phyloP scores from a whole-genome alignment of 345 rosid genomes.

The Salix purpurea region DNA sequence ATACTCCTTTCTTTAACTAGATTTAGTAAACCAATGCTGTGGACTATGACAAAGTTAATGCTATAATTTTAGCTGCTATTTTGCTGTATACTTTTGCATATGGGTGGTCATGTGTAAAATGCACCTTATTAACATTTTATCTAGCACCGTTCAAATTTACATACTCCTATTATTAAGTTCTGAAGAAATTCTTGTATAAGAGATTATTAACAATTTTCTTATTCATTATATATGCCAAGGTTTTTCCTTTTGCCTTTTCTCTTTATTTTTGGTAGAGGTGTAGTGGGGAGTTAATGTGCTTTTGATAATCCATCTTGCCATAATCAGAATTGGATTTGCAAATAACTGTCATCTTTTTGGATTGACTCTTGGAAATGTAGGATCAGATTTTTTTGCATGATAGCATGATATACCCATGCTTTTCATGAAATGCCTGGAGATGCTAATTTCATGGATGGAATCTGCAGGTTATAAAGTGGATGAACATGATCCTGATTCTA shows the following conservation, averaged over 20 bases:
- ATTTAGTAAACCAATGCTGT: background rate
- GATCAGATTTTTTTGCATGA: background rate
- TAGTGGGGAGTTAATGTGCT: background rate
- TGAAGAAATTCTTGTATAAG: background rate
- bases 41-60: background rate
- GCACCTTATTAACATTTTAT: background rate
- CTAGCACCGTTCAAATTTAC: background rate
- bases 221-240: background rate
- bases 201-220: too few species aligned
- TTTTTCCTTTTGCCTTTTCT: background rate
- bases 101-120: background rate
- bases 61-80: background rate
- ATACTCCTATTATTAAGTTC: background rate
- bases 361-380: background rate
- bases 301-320: background rate
- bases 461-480: constrained; percentile 72
- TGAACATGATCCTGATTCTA: constrained; percentile 62
- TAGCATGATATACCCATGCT: background rate
- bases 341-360: background rate
- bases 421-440: background rate
- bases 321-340: background rate
- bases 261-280: background rate
- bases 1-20: too few species aligned
- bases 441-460: constrained; percentile 15
- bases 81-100: too few species aligned